phyloP scores from a whole-genome alignment of 169 alveolate species.

The Eimeria praecox region DNA sequence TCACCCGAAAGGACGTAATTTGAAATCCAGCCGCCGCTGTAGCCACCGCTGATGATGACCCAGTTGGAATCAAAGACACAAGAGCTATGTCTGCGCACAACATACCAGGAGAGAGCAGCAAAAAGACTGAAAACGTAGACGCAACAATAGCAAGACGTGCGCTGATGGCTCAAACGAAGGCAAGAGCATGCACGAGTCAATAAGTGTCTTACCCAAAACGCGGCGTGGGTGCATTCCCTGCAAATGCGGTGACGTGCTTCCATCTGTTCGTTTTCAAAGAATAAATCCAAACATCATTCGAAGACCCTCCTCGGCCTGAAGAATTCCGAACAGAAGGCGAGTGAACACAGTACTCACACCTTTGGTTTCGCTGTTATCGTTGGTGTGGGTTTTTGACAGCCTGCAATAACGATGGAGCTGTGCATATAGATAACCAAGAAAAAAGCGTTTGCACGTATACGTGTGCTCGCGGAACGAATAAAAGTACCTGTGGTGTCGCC shows the following conservation, averaged over 20 bases:
- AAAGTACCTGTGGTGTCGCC: constrained; percentile 65
- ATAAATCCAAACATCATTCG: constrained; percentile 77
- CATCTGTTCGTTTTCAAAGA: constrained; percentile 34
- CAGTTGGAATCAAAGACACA: constrained; percentile 74
- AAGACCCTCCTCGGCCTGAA: constrained; percentile 61
- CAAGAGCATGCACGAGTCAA: not conserved
- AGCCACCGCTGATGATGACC: constrained; percentile 76
- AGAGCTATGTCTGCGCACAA: constrained; percentile 48
- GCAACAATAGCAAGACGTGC: not conserved
- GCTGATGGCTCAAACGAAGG: not conserved
- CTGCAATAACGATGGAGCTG: not conserved
- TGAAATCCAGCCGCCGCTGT: constrained; percentile 72
- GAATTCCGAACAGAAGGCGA: not conserved
- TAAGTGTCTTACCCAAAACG: constrained; percentile 65
- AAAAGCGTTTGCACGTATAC: not conserved
- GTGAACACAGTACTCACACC: not conserved
- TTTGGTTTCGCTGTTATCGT: not conserved
- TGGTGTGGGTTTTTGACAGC: not conserved
- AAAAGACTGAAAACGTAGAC: not conserved
- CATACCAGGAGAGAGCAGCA: not conserved
- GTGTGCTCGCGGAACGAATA: not conserved
- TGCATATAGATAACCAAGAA: not conserved
- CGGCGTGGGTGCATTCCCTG: constrained; percentile 72
- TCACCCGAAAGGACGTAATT: constrained; percentile 61
- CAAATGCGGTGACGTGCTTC: constrained; percentile 68